Conservation (phyloP, 1,139 yeast genomes). For the Saccharomyces hybrid region DNA sequence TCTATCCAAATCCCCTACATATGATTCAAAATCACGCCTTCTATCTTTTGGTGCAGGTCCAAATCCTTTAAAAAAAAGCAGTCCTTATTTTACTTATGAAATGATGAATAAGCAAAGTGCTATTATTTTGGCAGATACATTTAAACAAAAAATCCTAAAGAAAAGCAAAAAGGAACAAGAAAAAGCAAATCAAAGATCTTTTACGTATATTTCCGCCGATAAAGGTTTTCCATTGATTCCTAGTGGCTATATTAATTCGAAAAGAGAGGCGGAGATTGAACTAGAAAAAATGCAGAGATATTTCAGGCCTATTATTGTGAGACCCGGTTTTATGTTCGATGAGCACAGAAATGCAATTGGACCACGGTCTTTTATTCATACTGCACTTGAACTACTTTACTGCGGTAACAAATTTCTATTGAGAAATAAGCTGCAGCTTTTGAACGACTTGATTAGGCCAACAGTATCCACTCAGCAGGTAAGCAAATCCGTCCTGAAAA, state of each 20-base stretch:
- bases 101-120: constrained; percentile 68
- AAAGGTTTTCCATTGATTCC: constrained; percentile 61
- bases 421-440: constrained; percentile 25
- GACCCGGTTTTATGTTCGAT: constrained; percentile 85
- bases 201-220: constrained; percentile 79
- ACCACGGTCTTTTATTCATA: constrained; percentile 32
- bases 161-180: not conserved
- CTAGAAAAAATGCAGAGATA: constrained; percentile 32
- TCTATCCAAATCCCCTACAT: constrained; percentile 3
- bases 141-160: constrained; percentile 28
- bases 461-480: constrained; percentile 63
- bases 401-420: constrained; percentile 38
- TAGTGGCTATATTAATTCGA: constrained; percentile 60
- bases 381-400: constrained; percentile 35
- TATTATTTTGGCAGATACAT: constrained; percentile 50
- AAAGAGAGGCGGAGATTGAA: constrained; percentile 67
- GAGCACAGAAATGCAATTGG: constrained; percentile 32
- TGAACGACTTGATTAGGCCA: constrained; percentile 52
- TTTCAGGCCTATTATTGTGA: constrained; percentile 52
- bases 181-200: constrained; percentile 35
- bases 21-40: not conserved
- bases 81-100: constrained; percentile 44
- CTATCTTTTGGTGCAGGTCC: not conserved
- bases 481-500: constrained; percentile 50
- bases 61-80: constrained; percentile 48